phyloP scores from a whole-genome alignment of 208 protist genomes.

The Willaertia magna region DNA sequence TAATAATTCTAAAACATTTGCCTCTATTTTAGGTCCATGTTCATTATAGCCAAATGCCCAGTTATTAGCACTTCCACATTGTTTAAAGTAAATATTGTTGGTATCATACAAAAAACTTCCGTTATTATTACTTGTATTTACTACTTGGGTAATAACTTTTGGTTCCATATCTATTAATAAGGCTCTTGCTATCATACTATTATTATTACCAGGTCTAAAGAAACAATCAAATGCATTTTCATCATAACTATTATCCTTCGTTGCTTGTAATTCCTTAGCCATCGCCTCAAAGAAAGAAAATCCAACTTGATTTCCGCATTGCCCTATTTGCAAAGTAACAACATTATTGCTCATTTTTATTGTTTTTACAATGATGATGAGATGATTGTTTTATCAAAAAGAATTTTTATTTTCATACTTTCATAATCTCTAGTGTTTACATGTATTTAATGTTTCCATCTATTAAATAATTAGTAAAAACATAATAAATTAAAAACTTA shows the following conservation, averaged over 20 bases:
- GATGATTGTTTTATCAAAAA: no score
- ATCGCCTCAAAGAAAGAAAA: background rate
- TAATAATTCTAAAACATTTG: constrained; percentile 18
- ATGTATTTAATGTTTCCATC: background rate
- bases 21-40: constrained; percentile 20
- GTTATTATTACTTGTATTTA: background rate
- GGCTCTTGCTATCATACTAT: background rate
- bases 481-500: background rate
- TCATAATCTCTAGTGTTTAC: no score
- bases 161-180: constrained; percentile 40
- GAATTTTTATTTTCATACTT: no score
- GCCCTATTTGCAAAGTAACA: background rate
- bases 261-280: no score
- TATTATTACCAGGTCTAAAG: background rate
- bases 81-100: background rate
- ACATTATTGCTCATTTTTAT: background rate
- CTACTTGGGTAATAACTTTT: constrained; percentile 31
- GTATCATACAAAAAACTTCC: constrained; percentile 19
- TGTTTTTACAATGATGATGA: no score
- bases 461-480: background rate
- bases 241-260: background rate
- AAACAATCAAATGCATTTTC: background rate
- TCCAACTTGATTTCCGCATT: constrained; percentile 3
- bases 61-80: constrained; percentile 38
- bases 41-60: constrained; percentile 36